phyloP scores from a whole-genome alignment of 306 rosid genomes.

The Cucumis cinereus region DNA sequence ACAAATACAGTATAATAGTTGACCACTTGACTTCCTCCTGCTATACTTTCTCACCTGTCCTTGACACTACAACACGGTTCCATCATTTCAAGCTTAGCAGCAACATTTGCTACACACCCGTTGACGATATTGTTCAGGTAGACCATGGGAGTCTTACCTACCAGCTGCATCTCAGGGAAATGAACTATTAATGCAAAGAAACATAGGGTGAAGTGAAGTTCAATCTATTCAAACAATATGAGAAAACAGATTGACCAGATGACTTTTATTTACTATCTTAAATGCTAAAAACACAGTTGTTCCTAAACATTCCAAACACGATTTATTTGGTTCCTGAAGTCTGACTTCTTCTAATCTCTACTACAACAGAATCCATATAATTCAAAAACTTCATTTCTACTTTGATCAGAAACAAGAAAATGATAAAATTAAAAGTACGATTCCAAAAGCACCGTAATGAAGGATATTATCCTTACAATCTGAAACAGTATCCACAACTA shows the following conservation, averaged over 20 bases:
- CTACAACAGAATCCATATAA: neutral
- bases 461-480: neutral
- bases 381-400: neutral
- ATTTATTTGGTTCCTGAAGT: neutral
- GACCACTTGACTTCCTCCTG: neutral
- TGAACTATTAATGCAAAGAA: conserved; percentile 1
- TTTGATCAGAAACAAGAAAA: neutral
- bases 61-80: conserved; percentile 99
- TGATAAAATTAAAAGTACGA: neutral
- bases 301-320: neutral
- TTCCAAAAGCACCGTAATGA: neutral
- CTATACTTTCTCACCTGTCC: conserved; percentile 53
- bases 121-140: conserved; percentile 67
- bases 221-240: neutral
- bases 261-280: neutral
- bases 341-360: neutral
- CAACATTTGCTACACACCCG: conserved; percentile 82
- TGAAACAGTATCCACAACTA: neutral
- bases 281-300: neutral
- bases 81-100: conserved; percentile 99
- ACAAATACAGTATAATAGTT: neutral
- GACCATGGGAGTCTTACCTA: conserved; percentile 96
- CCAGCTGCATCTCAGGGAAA: conserved; percentile 48
- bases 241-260: neutral
- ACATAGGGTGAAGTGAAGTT: neutral